These are phyloP conservation scores for Pleurotus citrinopileatus DNA, from an alignment of 768 basidiomycete genomes.

Conservation along the genomic window DNA sequence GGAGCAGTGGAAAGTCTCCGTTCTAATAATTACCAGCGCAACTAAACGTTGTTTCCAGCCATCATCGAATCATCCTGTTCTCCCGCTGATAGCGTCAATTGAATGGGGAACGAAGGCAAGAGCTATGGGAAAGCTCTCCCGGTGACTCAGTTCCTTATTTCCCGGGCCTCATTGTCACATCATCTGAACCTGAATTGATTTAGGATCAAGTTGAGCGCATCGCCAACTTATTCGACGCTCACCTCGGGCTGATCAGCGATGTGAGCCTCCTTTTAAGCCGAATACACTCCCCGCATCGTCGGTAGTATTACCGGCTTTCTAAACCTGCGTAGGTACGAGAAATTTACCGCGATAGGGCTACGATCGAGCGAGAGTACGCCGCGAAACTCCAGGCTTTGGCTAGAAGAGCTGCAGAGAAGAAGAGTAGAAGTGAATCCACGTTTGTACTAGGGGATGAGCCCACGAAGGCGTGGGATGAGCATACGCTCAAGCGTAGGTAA, in stretches of 20 bases:
- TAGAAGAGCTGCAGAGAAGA: constrained; percentile 71
- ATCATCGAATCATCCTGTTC: neutral
- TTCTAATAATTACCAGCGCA: too few relatives aligned
- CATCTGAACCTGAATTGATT: constrained; percentile 5
- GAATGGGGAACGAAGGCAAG: constrained; percentile 20
- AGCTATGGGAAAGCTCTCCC: constrained; percentile 54
- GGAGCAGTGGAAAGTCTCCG: too few relatives aligned
- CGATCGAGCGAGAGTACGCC: constrained; percentile 79
- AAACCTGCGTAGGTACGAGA: constrained; percentile 57
- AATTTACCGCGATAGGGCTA: constrained; percentile 61
- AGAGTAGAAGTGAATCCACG: constrained; percentile 48
- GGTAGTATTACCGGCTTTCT: neutral
- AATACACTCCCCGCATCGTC: neutral
- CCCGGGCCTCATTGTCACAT: constrained; percentile 8
- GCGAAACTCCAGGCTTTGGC: constrained; percentile 62
- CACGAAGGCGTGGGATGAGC: constrained; percentile 56
- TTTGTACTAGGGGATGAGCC: constrained; percentile 69
- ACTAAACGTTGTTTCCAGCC: too few relatives aligned
- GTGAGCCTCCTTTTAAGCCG: constrained; percentile 36
- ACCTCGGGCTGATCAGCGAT: constrained; percentile 63
- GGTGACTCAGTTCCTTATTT: constrained; percentile 31
- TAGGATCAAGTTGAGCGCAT: constrained; percentile 78
- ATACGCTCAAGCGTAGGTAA: constrained; percentile 55
- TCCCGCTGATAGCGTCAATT: neutral
- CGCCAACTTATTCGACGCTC: constrained; percentile 52